Base-by-base conservation (phyloP, 2,329 filamentous ascomycete genomes). In the Harringtonia aguacate region DNA sequence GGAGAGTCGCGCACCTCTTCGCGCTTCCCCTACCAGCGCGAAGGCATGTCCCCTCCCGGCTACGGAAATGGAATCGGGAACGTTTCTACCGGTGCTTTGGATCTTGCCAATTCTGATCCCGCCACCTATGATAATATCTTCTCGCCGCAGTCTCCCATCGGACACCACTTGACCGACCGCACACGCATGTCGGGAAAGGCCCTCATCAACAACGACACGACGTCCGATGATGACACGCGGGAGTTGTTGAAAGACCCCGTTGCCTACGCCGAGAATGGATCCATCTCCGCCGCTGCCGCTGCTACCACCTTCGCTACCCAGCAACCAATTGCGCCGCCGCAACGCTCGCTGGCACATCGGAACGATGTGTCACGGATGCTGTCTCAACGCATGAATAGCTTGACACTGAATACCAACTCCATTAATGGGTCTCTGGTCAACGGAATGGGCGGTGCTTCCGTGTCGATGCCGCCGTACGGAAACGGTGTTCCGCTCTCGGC, bases 191-290 rank as follows among this genome's bases (percentile, higher is more conserved):
- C 77, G 3, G 81, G 84, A 52, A 87, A 86, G 61, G 75, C 78
- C 3, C 66, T 87, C 41, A 88, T 88, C 60, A 81, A 76, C 51
- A 77, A 83, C 53, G 77, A 81, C 55, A 72, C 73, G 15, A 77
- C 75, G 24, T 75, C 79, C 40, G 79, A 84, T 50, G 83, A 87
- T 40, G 84, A 86, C 56, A 84, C 83, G 3, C 77, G 72, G 29
- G 74, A 81, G 52, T 67, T 88, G n/a, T 68, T 87, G 37, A 81
- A 82, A 46, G 79, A 87, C 44, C 78, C 83, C 0, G 70, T 85
- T 36, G 80, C 75, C 9, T 87, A 81, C 56, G 86, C 84, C 10
- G 82, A 89, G 55, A 86, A 79, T 54, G 81, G 79, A n/a, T n/a
- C n/a, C n/a, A n/a, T n/a, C n/a, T n/a, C n/a, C n/a, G n/a, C n/a